Evolutionary conservation across 345 rosid species (phyloP), one percentile per base, ranked within the genome.

Genomic region (Aquilaria yunnanensis): DNA sequence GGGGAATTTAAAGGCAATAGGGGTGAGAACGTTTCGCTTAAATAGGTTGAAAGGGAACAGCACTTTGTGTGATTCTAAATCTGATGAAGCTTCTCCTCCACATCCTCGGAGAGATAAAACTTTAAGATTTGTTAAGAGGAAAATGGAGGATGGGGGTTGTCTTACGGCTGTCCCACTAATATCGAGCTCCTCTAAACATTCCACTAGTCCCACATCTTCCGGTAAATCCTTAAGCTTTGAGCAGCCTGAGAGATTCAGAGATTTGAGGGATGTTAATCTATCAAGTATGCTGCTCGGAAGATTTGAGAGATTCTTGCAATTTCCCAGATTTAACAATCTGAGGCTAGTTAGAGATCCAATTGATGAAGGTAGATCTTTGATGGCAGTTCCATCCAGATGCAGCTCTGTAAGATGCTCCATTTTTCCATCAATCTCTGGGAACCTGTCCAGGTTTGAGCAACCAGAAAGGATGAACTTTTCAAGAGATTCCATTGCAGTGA

Each of bases 361-460:
- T 51, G 67, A 63, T 51, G 58, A 56, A 56, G 75, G 67, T 56
- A 77, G 8, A 41, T 67, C 73, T 32, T 64, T 54, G 31, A 77
- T 55, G 31, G 70, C 69, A 37, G 75, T 77, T 66, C 68, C 57
- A 48, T 48, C 67, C 8, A 78, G 53, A 67, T 64, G 50, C 57
- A 70, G 78, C 43, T 53, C 32, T 54, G 46, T 50, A n/a, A 77
- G 71, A 34, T 52, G 57, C 49, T 59, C 68, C 64, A 79, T 67
- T 6, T n/a, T 11, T 13, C 66, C 69, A 8, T 65, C 47, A 43
- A 60, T 56, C 34, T 65, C 66, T 30, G 76, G 83, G 49, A 76
- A 73, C 70, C 50, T 65, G 47, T 60, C 70, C 34, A 79, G 74
- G 51, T 54, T 37, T 43, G 49, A 71, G 67, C 81, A 76, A 12